phyloP scores from a whole-genome alignment of 2,329 filamentous ascomycete genomes.

The Trichophyton simii region DNA sequence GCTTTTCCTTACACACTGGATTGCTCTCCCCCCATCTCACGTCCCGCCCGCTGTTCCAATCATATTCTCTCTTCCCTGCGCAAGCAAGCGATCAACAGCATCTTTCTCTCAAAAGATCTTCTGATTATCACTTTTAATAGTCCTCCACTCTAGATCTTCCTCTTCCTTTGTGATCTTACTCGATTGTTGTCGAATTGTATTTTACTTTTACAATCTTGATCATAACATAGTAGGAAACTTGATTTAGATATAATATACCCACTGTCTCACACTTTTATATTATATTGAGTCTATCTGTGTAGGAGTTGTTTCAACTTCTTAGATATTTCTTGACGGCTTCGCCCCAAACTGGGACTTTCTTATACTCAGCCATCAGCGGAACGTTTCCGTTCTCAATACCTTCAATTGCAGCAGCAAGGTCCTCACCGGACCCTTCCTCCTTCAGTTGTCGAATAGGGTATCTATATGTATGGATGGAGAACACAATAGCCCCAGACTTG shows the following conservation, averaged over 20 bases:
- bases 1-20: neutral
- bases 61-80: neutral
- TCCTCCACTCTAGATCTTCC: neutral
- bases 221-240: neutral
- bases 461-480: conserved; percentile 51
- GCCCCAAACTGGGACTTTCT: conserved; percentile 45
- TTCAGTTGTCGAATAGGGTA: conserved; percentile 45
- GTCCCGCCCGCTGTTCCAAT: neutral
- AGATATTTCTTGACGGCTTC: conserved; percentile 43
- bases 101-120: neutral
- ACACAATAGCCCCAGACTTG: conserved; percentile 42
- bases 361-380: conserved; percentile 48
- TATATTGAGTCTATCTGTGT: neutral
- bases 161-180: neutral
- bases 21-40: neutral
- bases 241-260: neutral
- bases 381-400: conserved; percentile 46
- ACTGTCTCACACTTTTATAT: neutral
- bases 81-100: neutral
- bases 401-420: conserved; percentile 46
- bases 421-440: conserved; percentile 43
- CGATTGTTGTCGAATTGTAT: neutral
- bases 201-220: neutral
- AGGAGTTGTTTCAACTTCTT: conserved; percentile 15
- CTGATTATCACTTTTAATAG: neutral